Evolutionary conservation across 2,329 filamentous ascomycete species (phyloP).

Genomic region (Botrytis cinerea): DNA sequence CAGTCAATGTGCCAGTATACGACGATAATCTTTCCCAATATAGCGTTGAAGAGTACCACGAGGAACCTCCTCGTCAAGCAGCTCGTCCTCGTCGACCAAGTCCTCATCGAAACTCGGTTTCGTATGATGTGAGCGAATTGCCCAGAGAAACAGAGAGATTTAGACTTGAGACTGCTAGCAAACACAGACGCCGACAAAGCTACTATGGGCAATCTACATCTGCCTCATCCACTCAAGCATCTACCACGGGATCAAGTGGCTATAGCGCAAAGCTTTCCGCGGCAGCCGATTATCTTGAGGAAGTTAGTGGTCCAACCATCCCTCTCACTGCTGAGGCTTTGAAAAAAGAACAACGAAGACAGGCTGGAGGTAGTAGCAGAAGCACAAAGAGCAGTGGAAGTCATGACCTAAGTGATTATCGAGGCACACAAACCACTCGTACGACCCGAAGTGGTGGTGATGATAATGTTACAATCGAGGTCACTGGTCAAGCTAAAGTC

Average conservation of each 20-base stretch:
- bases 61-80: constrained; percentile 17
- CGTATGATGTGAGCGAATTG: constrained; percentile 35
- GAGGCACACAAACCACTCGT: constrained; percentile 61
- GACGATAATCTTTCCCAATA: constrained; percentile 3
- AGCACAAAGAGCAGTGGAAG: constrained; percentile 61
- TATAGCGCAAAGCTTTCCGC: constrained; percentile 49
- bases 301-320: constrained; percentile 49
- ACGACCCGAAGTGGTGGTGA: constrained; percentile 51
- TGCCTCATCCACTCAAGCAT: constrained; percentile 23
- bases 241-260: constrained; percentile 35
- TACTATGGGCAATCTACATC: constrained; percentile 36
- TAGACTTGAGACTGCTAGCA: constrained; percentile 36
- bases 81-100: constrained; percentile 34
- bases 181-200: constrained; percentile 35
- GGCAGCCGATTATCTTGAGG: constrained; percentile 55
- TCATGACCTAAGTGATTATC: constrained; percentile 64
- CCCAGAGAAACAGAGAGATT: constrained; percentile 26
- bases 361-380: constrained; percentile 49
- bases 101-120: constrained; percentile 35
- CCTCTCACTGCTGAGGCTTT: constrained; percentile 59
- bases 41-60: constrained; percentile 15
- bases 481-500: constrained; percentile 57
- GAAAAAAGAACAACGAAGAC: constrained; percentile 47
- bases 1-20: constrained; percentile 10
- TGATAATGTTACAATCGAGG: constrained; percentile 61